Conservation (phyloP, 2,329 filamentous ascomycete species). For the Dactylellina cionopaga region DNA sequence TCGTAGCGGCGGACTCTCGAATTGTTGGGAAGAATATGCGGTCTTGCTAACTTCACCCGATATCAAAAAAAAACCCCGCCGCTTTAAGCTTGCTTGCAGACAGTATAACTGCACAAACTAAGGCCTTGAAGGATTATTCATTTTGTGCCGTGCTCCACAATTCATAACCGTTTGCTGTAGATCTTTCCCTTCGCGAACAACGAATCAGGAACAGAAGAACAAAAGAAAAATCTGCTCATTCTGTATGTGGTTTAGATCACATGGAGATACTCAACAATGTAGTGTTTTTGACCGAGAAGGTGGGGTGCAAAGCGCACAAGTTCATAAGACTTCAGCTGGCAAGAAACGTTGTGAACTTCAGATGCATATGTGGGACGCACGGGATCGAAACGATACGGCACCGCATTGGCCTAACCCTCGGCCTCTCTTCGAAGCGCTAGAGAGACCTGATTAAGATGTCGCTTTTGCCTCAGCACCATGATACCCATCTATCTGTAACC, state of each 20-base stretch:
- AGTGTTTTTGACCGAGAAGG: no score
- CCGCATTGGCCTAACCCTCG: slow-evolving; percentile 13
- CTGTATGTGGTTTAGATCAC: slow-evolving; percentile 40
- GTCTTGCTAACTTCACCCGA: no score
- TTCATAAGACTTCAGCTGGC: not conserved
- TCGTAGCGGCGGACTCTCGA: no score
- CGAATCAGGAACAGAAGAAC: not conserved
- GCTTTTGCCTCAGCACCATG: not conserved
- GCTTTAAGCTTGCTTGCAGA: no score
- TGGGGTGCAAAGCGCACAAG: not conserved
- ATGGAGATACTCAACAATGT: no score
- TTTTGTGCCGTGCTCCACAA: slow-evolving; percentile 49
- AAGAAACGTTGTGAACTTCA: slow-evolving; percentile 6
- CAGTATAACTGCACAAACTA: no score
- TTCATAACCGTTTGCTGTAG: slow-evolving; percentile 49
- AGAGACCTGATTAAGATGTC: no score
- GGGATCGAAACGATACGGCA: not conserved
- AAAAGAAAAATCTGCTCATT: slow-evolving; percentile 23
- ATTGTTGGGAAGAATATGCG: no score
- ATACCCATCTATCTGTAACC: slow-evolving; percentile 29
- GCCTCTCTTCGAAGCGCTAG: no score
- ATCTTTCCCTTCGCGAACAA: slow-evolving; percentile 34
- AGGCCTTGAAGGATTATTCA: no score
- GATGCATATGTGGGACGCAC: slow-evolving; percentile 1
- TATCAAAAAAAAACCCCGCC: no score